Conservation (phyloP, 768 basidiomycete genomes). For the Asterophora parasitica region DNA sequence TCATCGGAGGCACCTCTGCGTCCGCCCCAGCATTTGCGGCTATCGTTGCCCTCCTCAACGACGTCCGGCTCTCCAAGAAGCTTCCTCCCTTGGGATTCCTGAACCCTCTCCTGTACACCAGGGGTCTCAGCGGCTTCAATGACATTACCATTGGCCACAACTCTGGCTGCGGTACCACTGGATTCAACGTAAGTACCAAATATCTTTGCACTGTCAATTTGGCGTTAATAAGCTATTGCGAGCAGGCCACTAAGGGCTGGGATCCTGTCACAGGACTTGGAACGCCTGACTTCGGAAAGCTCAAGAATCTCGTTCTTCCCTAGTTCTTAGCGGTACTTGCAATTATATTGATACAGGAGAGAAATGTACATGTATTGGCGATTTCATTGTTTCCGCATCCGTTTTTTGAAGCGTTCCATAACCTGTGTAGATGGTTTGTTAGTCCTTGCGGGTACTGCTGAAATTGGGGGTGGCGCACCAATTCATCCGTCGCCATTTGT, state of each 20-base stretch:
- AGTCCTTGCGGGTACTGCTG: background rate
- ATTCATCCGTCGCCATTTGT: constrained; percentile 88
- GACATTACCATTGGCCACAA: constrained; percentile 55
- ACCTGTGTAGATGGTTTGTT: constrained; percentile 45
- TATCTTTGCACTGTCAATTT: background rate
- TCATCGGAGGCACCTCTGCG: constrained; percentile 59
- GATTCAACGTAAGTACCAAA: constrained; percentile 37
- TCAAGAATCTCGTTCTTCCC: constrained; percentile 31
- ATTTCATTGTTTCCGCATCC: constrained; percentile 67
- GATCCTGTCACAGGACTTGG: constrained; percentile 36
- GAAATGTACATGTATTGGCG: constrained; percentile 1
- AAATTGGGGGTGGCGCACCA: constrained; percentile 42
- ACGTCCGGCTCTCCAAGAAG: constrained; percentile 42
- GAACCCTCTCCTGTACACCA: constrained; percentile 57
- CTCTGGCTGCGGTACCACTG: constrained; percentile 51
- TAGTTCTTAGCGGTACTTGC: too few relatives aligned
- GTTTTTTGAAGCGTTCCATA: constrained; percentile 97
- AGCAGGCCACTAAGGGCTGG: constrained; percentile 48
- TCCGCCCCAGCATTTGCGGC: constrained; percentile 57
- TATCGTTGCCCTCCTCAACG: constrained; percentile 59
- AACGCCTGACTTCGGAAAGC: constrained; percentile 44
- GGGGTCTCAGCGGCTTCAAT: constrained; percentile 37
- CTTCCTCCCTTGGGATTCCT: constrained; percentile 54
- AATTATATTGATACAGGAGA: constrained; percentile 7
- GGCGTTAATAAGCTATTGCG: background rate